Percentiles rank a stretch among this genome's conserved stretches.
phyloP scores from a whole-genome alignment of 345 rosid genomes.

The Hibiscus mutabilis region DNA sequence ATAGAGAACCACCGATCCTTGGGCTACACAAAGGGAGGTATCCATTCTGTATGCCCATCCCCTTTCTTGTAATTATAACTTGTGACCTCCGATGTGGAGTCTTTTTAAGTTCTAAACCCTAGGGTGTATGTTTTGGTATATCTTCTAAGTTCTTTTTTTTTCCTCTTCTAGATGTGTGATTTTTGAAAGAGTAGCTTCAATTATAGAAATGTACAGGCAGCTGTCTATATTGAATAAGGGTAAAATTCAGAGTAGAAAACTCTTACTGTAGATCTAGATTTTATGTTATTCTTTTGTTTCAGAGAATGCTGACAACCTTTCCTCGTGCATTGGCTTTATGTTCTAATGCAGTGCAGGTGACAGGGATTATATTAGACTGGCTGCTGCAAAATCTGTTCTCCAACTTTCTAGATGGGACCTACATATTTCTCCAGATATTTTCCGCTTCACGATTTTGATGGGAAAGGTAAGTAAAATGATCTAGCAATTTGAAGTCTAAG shows the following conservation, averaged over 20 bases:
- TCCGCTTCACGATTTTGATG: slow-evolving; percentile 47
- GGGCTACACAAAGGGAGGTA: too few species aligned
- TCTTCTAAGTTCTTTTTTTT: not conserved
- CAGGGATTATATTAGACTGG: slow-evolving; percentile 47
- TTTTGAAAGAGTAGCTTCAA: not conserved
- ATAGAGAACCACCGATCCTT: too few species aligned
- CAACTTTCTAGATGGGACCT: slow-evolving; percentile 89
- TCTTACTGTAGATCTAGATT: not conserved
- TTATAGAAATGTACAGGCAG: not conserved
- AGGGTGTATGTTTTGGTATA: too few species aligned
- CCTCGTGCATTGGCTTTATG: slow-evolving; percentile 9
- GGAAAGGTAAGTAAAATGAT: slow-evolving; percentile 49
- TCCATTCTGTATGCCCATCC: too few species aligned
- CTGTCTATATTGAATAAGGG: not conserved
- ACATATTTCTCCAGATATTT: slow-evolving; percentile 63
- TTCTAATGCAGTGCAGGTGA: slow-evolving; percentile 45
- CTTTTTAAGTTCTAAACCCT: too few species aligned
- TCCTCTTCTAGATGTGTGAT: too few species aligned
- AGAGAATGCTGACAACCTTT: not conserved
- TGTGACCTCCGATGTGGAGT: too few species aligned
- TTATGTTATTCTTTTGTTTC: not conserved
- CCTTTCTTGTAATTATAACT: too few species aligned
- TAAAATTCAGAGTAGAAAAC: not conserved
- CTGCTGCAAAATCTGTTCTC: slow-evolving; percentile 85
- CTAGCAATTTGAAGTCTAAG: not conserved